Conservation (phyloP, 768 basidiomycete genomes). For the Mrakia frigida region DNA sequence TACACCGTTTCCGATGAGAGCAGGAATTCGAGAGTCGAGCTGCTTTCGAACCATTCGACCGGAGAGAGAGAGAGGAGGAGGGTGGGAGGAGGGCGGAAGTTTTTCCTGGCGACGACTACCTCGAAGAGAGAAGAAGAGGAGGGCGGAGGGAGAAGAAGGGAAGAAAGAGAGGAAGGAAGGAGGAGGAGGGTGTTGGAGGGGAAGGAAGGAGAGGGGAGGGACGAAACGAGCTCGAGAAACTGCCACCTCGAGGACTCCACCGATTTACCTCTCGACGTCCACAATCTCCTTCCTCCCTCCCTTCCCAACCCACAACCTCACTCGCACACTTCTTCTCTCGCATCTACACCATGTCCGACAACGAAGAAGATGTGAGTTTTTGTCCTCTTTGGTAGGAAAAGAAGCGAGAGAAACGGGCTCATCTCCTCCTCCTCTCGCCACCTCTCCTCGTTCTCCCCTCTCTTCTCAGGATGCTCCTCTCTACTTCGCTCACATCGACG, state of each 20-base stretch:
- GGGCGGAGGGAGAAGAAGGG: background rate
- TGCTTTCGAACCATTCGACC: constrained; percentile 41
- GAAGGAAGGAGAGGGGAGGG: background rate
- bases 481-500: constrained; percentile 31
- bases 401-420: background rate
- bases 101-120: too few relatives aligned
- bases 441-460: too few relatives aligned
- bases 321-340: background rate
- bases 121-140: background rate
- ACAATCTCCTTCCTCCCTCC: background rate
- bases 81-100: background rate
- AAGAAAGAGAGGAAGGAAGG: background rate
- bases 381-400: background rate
- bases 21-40: constrained; percentile 86
- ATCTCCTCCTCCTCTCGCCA: background rate
- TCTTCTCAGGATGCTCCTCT: constrained; percentile 12
- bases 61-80: background rate
- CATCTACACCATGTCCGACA: constrained; percentile 22
- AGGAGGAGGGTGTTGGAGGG: background rate
- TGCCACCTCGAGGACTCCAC: background rate
- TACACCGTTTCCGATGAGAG: constrained; percentile 88
- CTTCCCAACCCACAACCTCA: background rate
- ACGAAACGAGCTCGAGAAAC: background rate
- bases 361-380: constrained; percentile 28
- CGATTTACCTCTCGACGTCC: background rate